These are phyloP conservation scores for Biscogniauxia mediterranea DNA, from an alignment of 2,329 filamentous ascomycete genomes.

Conservation along the genomic window DNA sequence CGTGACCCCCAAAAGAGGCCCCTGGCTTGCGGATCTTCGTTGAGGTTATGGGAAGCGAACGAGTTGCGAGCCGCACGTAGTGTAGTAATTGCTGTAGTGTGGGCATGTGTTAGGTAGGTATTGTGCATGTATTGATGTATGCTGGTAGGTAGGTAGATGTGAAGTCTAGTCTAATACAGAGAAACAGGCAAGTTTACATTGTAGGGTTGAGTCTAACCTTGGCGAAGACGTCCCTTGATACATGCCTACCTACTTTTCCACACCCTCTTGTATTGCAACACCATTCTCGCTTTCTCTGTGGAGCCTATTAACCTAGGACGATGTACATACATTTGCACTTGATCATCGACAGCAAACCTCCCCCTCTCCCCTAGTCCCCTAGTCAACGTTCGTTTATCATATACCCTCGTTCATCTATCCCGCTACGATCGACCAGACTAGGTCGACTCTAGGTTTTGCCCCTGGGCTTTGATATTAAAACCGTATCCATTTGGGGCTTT, in stretches of 20 bases:
- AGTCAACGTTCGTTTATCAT: background rate
- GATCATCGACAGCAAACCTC: background rate
- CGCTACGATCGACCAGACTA: background rate
- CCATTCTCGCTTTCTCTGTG: background rate
- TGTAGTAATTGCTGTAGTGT: background rate
- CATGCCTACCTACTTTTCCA: background rate
- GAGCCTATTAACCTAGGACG: background rate
- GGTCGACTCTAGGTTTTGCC: background rate
- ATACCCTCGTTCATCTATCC: background rate
- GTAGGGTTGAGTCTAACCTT: background rate
- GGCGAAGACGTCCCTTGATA: background rate
- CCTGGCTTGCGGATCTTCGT: constrained; percentile 14
- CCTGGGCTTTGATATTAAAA: background rate
- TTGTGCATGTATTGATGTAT: background rate
- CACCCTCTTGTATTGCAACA: background rate
- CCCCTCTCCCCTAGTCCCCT: background rate
- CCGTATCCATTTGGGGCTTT: background rate
- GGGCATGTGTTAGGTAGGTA: no score
- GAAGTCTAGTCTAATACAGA: background rate
- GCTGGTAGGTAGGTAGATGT: background rate
- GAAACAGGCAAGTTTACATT: no score
- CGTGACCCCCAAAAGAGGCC: constrained; percentile 16
- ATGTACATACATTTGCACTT: background rate
- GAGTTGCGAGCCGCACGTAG: constrained; percentile 14
- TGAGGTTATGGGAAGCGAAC: constrained; percentile 1